Evolutionary conservation across 2,329 filamentous ascomycete species (phyloP).

Genomic region (Aspergillus sp.): DNA sequence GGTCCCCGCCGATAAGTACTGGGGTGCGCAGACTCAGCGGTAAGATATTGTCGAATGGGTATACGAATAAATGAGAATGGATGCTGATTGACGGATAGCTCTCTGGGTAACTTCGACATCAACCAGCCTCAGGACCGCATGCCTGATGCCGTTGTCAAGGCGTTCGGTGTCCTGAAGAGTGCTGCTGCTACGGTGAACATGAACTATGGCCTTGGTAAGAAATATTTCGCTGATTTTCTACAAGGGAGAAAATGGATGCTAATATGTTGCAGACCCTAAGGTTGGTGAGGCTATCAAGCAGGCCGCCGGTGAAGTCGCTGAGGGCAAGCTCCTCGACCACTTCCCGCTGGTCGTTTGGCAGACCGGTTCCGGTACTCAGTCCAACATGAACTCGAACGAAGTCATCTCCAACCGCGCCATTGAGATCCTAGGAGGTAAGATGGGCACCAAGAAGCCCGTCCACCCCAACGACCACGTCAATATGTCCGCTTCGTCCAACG

Average conservation of each 20-base stretch:
- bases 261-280: slow-evolving; percentile 68
- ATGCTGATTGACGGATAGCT: slow-evolving; percentile 47
- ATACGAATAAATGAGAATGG: neutral
- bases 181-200: slow-evolving; percentile 95
- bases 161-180: slow-evolving; percentile 96
- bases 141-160: slow-evolving; percentile 86
- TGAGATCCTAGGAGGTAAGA: slow-evolving; percentile 89
- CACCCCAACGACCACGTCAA: slow-evolving; percentile 99
- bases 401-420: slow-evolving; percentile 99
- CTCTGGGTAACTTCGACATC: slow-evolving; percentile 96
- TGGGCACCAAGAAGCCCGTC: slow-evolving; percentile 97
- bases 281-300: slow-evolving; percentile 91
- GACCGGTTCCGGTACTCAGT: slow-evolving; percentile 97
- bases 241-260: neutral
- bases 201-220: slow-evolving; percentile 75
- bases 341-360: slow-evolving; percentile 99
- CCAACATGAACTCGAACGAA: slow-evolving; percentile 99
- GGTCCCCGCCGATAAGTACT: slow-evolving; percentile 91
- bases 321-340: slow-evolving; percentile 91
- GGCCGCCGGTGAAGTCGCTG: slow-evolving; percentile 88
- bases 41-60: slow-evolving; percentile 27
- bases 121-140: slow-evolving; percentile 99
- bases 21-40: slow-evolving; percentile 96
- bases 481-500: slow-evolving; percentile 97
- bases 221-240: slow-evolving; percentile 13